Percentiles rank a stretch among this genome's conserved stretches.
Evolutionary conservation across 106 monocot genomes (phyloP).

Genomic region (Apostasia ramifera): DNA sequence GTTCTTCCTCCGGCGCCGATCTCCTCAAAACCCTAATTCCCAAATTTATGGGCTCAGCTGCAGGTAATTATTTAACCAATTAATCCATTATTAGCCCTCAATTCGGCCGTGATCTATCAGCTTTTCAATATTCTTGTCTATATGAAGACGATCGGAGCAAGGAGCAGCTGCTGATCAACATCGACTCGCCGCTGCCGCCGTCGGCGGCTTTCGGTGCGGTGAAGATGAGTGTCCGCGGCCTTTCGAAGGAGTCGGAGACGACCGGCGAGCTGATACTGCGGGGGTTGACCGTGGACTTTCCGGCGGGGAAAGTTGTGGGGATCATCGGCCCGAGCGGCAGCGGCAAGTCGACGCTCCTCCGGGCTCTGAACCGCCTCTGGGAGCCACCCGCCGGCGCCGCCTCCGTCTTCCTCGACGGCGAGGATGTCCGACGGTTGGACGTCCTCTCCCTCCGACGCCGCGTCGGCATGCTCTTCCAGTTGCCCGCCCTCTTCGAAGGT

Average conservation of each 20-base stretch:
- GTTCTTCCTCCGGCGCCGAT: background rate
- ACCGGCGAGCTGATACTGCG: conserved; percentile 45
- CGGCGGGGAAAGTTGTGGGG: conserved; percentile 47
- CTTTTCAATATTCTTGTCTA: background rate
- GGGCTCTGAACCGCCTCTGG: conserved; percentile 90
- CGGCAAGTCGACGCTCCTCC: conserved; percentile 86
- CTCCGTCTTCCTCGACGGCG: conserved; percentile 66
- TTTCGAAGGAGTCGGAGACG: conserved; percentile 34
- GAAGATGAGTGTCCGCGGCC: conserved; percentile 44
- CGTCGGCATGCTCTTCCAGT: conserved; percentile 96
- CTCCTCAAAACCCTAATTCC: background rate
- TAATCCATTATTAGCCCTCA: background rate
- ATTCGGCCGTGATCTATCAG: background rate
- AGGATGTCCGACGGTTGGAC: conserved; percentile 54
- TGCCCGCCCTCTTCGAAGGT: conserved; percentile 82
- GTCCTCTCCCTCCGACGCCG: conserved; percentile 70
- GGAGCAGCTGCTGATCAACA: conserved; percentile 27
- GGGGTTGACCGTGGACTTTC: conserved; percentile 52
- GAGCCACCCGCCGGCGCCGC: conserved; percentile 41
- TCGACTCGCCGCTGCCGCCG: conserved; percentile 3
- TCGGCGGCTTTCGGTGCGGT: background rate
- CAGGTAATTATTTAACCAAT: background rate
- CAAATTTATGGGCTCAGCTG: background rate
- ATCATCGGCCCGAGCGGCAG: conserved; percentile 92
- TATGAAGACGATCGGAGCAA: conserved; percentile 12